Base-by-base conservation (phyloP, 169 alveolate genomes). In the Eimeria zaria region DNA sequence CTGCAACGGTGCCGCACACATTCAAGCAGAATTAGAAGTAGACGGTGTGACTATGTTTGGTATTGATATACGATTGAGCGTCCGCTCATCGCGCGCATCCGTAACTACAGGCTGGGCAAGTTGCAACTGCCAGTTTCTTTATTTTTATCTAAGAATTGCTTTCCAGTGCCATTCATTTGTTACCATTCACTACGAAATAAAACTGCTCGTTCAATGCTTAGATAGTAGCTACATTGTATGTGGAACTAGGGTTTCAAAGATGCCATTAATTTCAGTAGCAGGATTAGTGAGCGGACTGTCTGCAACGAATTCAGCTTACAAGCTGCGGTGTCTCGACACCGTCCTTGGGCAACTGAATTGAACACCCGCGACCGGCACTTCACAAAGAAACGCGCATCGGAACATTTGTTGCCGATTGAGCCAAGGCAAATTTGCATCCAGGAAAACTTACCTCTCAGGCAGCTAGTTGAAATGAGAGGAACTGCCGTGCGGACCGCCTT, bases 401-500 rank as follows among this genome's bases (percentile, higher is more conserved):
- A 85, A 85, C 93, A 48, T 85, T 85, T 85, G 93, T 62, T 85
- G 78, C 93, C 93, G 81, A 41, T 41, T 71, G 24, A 62, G 67
- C 81, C 58, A 62, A 58, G 93, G 81, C 81, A 85, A 55, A 85
- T 36, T 62, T 85, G 51, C 24, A 39, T 39, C 39, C 81, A 33
- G 60, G 51, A 58, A 39, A 36, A 85, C 80, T 39, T 41, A 60
- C 93, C 93, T 85, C 93, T 39, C 93, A 55, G 91, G 78, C 60
- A 55, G 67, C 81, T 58, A 58, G 64, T 62, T 2, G 78, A 46
- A 84, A 93, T 93, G 96, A 55, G 96, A 51, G 96, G 96, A 55
- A 81, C 89, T 27, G 94, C 94, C 78, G 67, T 83, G 33, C 93
- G 96, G 60, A 93, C 96, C 81, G 96, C 96, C 73, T 93, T 93